A percentile compares a stretch with the other conserved stretches of the same genome.
phyloP scores from a whole-genome alignment of 441 rosid species.

The Macaranga tanarius region DNA sequence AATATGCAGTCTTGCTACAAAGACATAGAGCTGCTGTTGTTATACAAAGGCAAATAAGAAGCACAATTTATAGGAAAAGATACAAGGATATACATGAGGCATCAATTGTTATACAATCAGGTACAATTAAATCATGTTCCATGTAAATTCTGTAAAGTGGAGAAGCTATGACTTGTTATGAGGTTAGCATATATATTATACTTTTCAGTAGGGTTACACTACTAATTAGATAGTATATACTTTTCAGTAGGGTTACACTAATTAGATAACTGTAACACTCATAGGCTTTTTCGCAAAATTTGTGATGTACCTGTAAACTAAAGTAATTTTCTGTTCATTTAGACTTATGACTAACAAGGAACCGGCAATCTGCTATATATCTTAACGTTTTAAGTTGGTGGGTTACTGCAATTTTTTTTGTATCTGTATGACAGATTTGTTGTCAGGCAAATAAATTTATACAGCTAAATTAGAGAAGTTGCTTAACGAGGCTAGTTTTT shows the following conservation, averaged over 20 bases:
- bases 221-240: not conserved
- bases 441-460: too few species aligned
- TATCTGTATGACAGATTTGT: not conserved
- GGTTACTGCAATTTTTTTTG: not conserved
- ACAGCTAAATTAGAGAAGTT: too few species aligned
- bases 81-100: constrained; percentile 52
- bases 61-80: constrained; percentile 44
- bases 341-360: constrained; percentile 13
- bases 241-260: not conserved
- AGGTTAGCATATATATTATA: not conserved
- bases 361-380: not conserved
- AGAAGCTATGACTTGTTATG: not conserved
- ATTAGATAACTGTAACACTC: not conserved
- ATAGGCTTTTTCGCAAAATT: not conserved
- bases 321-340: constrained; percentile 14
- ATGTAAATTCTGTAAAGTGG: not conserved
- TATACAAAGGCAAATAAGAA: constrained; percentile 68
- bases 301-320: constrained; percentile 6
- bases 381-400: not conserved
- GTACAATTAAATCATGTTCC: constrained; percentile 34
- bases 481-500: not conserved
- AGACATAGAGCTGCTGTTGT: constrained; percentile 84
- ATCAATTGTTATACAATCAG: constrained; percentile 74
- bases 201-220: not conserved
- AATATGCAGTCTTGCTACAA: constrained; percentile 52